Evolutionary conservation across 306 rosid species (phyloP), one percentile per base, ranked within the genome.

Genomic region (Trifolium subterraneum): DNA sequence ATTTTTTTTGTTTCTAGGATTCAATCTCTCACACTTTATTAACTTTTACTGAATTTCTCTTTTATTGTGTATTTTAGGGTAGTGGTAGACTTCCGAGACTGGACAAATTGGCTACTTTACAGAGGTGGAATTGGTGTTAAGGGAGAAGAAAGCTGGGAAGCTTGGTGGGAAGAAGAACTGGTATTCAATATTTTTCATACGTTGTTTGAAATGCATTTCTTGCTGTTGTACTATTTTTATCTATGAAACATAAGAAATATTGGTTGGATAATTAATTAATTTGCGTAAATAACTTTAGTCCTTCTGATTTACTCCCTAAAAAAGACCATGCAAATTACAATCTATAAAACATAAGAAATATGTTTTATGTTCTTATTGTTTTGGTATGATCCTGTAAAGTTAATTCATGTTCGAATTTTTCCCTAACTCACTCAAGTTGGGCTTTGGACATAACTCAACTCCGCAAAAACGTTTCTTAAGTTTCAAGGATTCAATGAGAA

Each of bases 141-240:
- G 84, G 97, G 97, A 77, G 97, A 86, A 84, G 97, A 94, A 87
- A 94, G 99, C 80, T 94, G 99, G 99, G 99, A 94, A 90, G 95
- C 97, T 71, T 94, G 97, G 97, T 92, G 99, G 99, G 97, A 92
- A 70, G 97, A 92, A 80, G 99, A 94, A 86, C 85, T 91, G 97
- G 98, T 94, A 91, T 56, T 62, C 39, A 19, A 73, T 73, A 39
- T 56, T 62, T 35, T 50, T 14, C 68, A 25, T 15, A 42, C 19
- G 50, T 80, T 33, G 47, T 59, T 59, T 45, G 69, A 72, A 52
- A 13, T 59, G n/a, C 7, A 36, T 54, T 36, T 29, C 60, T 72
- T 76, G 41, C 33, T 41, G 62, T 52, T 25, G 48, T 66, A 20
- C 13, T 56, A 47, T 4, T 27, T 39, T 31, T 35, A 23, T 61